Evolutionary conservation across 495 filamentous ascomycete genomes (phyloP).

Genomic region (Stereocaulon alpinum): DNA sequence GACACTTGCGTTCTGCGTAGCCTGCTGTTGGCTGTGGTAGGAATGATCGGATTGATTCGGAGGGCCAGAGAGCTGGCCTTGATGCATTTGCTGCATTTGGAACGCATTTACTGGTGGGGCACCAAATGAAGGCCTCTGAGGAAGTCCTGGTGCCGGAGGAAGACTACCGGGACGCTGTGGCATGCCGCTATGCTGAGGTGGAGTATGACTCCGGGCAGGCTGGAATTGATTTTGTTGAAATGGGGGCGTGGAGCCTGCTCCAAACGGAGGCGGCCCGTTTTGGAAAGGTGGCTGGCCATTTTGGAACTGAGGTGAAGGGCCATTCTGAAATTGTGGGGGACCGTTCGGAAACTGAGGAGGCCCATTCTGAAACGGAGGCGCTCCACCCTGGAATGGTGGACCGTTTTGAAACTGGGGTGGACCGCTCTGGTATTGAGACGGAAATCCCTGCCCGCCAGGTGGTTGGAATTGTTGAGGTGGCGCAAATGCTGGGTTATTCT

Average conservation of each 20-base stretch:
- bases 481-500: slow-evolving; percentile 20
- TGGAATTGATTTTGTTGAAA: slow-evolving; percentile 31
- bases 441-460: slow-evolving; percentile 30
- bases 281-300: slow-evolving; percentile 24
- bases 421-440: slow-evolving; percentile 30
- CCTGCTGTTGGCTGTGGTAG: slow-evolving; percentile 11
- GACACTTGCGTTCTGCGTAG: not conserved
- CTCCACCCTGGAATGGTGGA: slow-evolving; percentile 32
- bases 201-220: slow-evolving; percentile 32
- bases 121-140: slow-evolving; percentile 52
- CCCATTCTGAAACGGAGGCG: slow-evolving; percentile 25
- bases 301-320: slow-evolving; percentile 35
- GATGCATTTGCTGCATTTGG: slow-evolving; percentile 56
- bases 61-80: slow-evolving; percentile 35
- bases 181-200: slow-evolving; percentile 30
- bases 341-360: slow-evolving; percentile 24
- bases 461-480: slow-evolving; percentile 25
- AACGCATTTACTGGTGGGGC: slow-evolving; percentile 45
- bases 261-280: slow-evolving; percentile 36
- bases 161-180: slow-evolving; percentile 41
- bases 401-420: slow-evolving; percentile 25
- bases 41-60: slow-evolving; percentile 28
- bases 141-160: slow-evolving; percentile 48
- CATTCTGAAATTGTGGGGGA: slow-evolving; percentile 26
- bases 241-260: slow-evolving; percentile 25